Base-by-base conservation (phyloP, 2,329 filamentous ascomycete species). In the Neofusicoccum sp. region DNA sequence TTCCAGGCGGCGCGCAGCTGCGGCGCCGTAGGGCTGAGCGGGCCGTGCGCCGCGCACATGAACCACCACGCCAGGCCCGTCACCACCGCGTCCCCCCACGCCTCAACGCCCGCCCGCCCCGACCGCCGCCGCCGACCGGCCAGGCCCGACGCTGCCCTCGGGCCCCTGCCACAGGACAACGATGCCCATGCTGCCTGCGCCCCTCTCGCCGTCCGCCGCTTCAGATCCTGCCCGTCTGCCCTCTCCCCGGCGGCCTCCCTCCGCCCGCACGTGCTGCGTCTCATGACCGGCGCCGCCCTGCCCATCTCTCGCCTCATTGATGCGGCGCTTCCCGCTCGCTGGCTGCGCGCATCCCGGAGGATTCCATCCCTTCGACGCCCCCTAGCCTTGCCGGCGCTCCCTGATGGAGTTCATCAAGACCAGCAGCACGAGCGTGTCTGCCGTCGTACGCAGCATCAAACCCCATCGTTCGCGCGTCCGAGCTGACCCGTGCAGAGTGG, bases 231-330 rank as follows among this genome's bases (percentile, higher is more conserved):
- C 37, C 29, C 31, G 34, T 34, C 29, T 22, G 49, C 34, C 39
- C 50, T 41, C 33, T 16, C 33, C 12, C 48, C 16, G 3, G 16
- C 43, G 16, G 28, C 48, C 14, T 6, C 11, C 11, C 11, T 47
- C 31, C 31, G 39, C 31, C 16, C 41, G 22, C 48, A 61, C 59
- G 47, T 49, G 59, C 48, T 39, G 5, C 34, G 39, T 33, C 68
- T 72, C 68, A 73, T 73, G 58, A 62, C 49, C 59, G 16, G 29
- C 73, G 8, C 22, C 54, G 14, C 72, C 76, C 76, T 73, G 72
- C 76, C 72, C 74, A 74, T 73, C 71, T 74, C 70, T 75, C 70
- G 64, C 71, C 70, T 28, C 36, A 33, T 64, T 65, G 61, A 67
- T 67, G 66, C 50, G 52, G 58, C 14, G 31, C 44, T 47, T 44